Evolutionary conservation across 768 basidiomycete species (phyloP), one percentile per base, ranked within the genome.

Genomic region (Termitomyces sp.): DNA sequence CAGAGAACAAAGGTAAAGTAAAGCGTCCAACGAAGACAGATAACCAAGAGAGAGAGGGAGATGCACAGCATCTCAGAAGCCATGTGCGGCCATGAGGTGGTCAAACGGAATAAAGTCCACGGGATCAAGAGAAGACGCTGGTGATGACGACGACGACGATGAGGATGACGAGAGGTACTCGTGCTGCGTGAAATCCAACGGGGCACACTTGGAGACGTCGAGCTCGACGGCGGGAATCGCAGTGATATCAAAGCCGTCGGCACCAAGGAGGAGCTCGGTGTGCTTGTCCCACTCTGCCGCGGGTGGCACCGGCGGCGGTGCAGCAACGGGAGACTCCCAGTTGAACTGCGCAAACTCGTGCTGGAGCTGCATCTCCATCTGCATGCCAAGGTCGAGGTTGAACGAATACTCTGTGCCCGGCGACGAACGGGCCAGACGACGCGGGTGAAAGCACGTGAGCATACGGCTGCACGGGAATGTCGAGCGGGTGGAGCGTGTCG

Each of bases 171-270:
- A 40, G 16, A 40, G 16, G 40, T 40, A 40, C 6, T 40, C 40
- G 3, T 48, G 36, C 12, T 12, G 36, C 12, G 36, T 1, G 10
- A 2, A 38, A 0, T 13, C 13, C 58, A 59, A 3, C 12, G 36
- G 35, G 2, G 58, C 57, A 40, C 70, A 75, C 64, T 82, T 83
- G 50, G 81, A 75, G 60, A 82, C 67, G 16, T 82, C 83, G 55
- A 88, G 74, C 61, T 87, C 80, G 68, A 88, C 79, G 0, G 86
- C 81, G 2, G 86, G 87, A 62, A 89, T 89, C 26, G 84, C 73
- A 63, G 66, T 72, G 62, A 89, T 70, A 67, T 88, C 87, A 68
- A 88, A 89, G 72, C 88, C 87, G 69, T 86, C 84, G 0, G 28
- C 12, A 56, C 77, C 79, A 41, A 73, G 73, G 48, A 88, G 13